Evolutionary conservation across 169 alveolate species (phyloP).

Genomic region (Plasmodium malariae): DNA sequence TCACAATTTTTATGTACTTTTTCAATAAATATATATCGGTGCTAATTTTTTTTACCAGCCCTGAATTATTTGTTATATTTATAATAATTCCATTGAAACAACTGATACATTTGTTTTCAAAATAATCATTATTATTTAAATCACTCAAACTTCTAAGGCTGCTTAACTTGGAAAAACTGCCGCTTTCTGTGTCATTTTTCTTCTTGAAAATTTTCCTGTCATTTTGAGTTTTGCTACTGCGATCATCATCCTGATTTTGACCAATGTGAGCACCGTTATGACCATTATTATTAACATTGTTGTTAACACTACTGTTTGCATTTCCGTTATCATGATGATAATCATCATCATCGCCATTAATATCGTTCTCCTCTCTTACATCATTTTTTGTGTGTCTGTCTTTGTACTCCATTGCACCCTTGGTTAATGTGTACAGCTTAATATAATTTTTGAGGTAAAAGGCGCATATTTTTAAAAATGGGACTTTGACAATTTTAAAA

Average conservation of each 20-base stretch:
- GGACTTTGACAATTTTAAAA: slow-evolving; percentile 52
- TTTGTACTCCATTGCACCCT: background rate
- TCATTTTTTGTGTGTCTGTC: background rate
- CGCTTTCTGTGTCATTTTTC: background rate
- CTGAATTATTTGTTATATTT: slow-evolving; percentile 42
- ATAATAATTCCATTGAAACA: slow-evolving; percentile 50
- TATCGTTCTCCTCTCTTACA: background rate
- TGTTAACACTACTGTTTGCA: background rate
- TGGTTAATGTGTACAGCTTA: slow-evolving; percentile 13
- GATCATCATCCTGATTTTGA: background rate
- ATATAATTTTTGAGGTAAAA: slow-evolving; percentile 55
- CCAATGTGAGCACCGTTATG: background rate
- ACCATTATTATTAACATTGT: background rate
- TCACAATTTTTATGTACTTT: slow-evolving; percentile 56
- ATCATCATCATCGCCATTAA: background rate
- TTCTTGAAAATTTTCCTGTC: background rate
- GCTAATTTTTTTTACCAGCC: slow-evolving; percentile 57
- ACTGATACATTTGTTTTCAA: slow-evolving; percentile 70
- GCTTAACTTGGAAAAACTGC: too few relatives aligned
- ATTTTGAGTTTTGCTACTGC: background rate
- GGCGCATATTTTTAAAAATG: slow-evolving; percentile 48
- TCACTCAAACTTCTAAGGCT: slow-evolving; percentile 23
- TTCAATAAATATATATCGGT: slow-evolving; percentile 34
- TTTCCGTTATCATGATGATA: background rate
- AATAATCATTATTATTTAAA: slow-evolving; percentile 38